These are phyloP conservation scores for Porogramme epimiltina DNA, from an alignment of 1,284 basidiomycete species.

Conservation along the genomic window DNA sequence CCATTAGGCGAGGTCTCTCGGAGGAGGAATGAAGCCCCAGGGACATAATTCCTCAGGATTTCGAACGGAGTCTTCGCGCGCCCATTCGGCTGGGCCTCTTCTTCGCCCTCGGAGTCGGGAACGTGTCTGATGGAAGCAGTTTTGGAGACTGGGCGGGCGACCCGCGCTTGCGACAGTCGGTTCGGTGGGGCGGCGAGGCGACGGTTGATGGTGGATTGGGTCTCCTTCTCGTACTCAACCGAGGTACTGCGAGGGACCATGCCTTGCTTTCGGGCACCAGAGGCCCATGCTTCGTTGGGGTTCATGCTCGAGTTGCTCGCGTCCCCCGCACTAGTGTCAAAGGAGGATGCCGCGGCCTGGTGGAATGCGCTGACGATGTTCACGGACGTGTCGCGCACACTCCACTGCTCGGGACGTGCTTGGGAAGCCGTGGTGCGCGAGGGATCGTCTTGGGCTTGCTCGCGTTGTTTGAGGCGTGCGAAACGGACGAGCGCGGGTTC, in stretches of 20 bases:
- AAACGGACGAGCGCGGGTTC: slow-evolving; percentile 52
- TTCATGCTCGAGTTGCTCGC: slow-evolving; percentile 17
- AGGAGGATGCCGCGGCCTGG: slow-evolving; percentile 58
- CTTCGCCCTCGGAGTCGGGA: slow-evolving; percentile 69
- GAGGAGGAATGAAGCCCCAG: slow-evolving; percentile 61
- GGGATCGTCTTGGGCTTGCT: slow-evolving; percentile 39
- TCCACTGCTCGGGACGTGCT: slow-evolving; percentile 67
- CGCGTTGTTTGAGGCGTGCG: slow-evolving; percentile 56
- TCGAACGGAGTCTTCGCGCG: slow-evolving; percentile 70
- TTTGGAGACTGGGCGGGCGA: slow-evolving; percentile 44
- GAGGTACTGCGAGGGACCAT: slow-evolving; percentile 69
- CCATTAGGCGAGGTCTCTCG: slow-evolving; percentile 49
- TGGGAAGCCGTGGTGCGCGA: slow-evolving; percentile 35
- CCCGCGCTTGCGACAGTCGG: slow-evolving; percentile 35
- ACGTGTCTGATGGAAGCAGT: slow-evolving; percentile 49
- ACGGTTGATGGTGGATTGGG: slow-evolving; percentile 51
- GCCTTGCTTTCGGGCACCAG: slow-evolving; percentile 47
- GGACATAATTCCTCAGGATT: slow-evolving; percentile 50
- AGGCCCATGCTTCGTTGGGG: slow-evolving; percentile 67
- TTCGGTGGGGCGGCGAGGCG: slow-evolving; percentile 60
- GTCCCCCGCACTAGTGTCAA: slow-evolving; percentile 39
- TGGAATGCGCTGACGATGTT: slow-evolving; percentile 81
- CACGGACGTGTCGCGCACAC: slow-evolving; percentile 78
- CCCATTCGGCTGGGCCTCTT: slow-evolving; percentile 28
- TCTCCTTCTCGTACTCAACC: slow-evolving; percentile 74